Evolutionary conservation across 2,329 filamentous ascomycete species (phyloP).

Genomic region (Clarireedia hainanense): DNA sequence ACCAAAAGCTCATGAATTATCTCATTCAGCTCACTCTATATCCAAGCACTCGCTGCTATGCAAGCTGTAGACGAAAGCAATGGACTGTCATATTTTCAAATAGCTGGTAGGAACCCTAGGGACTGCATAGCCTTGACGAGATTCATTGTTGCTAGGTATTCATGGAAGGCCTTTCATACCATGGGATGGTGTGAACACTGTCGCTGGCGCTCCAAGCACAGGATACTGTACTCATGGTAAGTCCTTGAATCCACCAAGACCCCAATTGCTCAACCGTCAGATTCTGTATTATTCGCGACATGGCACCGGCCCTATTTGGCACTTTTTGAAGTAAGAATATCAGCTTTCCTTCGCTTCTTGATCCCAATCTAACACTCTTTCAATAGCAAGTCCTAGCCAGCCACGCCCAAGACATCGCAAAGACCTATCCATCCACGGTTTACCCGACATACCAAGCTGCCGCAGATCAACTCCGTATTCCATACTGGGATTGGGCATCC

Average conservation of each 20-base stretch:
- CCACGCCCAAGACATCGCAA: conserved; percentile 39
- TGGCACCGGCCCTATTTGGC: conserved; percentile 51
- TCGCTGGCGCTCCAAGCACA: conserved; percentile 9
- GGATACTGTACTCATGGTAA: conserved; percentile 27
- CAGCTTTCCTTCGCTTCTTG: not conserved
- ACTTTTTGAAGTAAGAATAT: conserved; percentile 41
- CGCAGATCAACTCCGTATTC: conserved; percentile 35
- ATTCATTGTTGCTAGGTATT: conserved; percentile 12
- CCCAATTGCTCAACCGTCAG: not conserved
- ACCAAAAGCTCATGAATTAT: not conserved
- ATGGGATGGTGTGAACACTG: conserved; percentile 20
- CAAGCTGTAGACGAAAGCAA: conserved; percentile 17
- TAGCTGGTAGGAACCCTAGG: conserved; percentile 15
- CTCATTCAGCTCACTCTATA: conserved; percentile 17
- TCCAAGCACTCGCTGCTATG: conserved; percentile 10
- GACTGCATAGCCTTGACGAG: not conserved
- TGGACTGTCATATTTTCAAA: conserved; percentile 19
- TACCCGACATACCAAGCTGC: conserved; percentile 40
- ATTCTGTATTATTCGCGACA: conserved; percentile 22
- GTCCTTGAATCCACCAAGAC: not conserved
- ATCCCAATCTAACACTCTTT: too few species aligned
- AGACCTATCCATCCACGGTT: conserved; percentile 14
- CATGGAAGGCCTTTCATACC: conserved; percentile 20
- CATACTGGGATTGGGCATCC: conserved; percentile 42
- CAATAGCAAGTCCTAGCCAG: conserved; percentile 44